A percentile compares a stretch with the other conserved stretches of the same genome.
phyloP scores from a whole-genome alignment of 1,139 yeast species.

The Saccharomycopsis crataegensis region DNA sequence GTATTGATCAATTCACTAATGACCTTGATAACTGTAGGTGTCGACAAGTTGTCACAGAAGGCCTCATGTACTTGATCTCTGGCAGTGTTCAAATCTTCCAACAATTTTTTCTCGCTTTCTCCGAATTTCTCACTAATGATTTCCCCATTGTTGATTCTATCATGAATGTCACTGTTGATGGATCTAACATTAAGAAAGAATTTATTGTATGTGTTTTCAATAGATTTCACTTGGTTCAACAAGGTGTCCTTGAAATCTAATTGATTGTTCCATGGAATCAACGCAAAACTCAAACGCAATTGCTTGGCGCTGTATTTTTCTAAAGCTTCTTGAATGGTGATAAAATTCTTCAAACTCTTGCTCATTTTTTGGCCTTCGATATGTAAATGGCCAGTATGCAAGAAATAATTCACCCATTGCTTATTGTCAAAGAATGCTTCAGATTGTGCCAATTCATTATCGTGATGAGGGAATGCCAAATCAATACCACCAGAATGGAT shows the following conservation, averaged over 20 bases:
- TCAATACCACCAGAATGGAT: constrained; percentile 97
- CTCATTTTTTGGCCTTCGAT: constrained; percentile 99
- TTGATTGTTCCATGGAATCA: constrained; percentile 88
- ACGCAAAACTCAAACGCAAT: constrained; percentile 80
- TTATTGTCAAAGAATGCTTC: constrained; percentile 85
- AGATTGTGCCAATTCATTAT: constrained; percentile 93
- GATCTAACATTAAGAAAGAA: constrained; percentile 85
- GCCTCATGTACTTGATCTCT: constrained; percentile 66
- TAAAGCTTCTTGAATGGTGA: constrained; percentile 89
- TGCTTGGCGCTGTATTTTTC: constrained; percentile 66
- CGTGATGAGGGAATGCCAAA: constrained; percentile 99
- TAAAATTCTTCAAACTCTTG: constrained; percentile 87
- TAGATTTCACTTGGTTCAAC: constrained; percentile 65
- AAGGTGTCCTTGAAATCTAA: constrained; percentile 84
- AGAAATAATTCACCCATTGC: constrained; percentile 95
- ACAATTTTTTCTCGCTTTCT: constrained; percentile 45
- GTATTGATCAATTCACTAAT: constrained; percentile 63
- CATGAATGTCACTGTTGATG: constrained; percentile 52
- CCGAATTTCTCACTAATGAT: constrained; percentile 51
- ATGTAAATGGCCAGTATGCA: constrained; percentile 96
- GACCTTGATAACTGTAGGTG: constrained; percentile 64
- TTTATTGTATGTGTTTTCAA: constrained; percentile 45
- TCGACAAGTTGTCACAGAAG: constrained; percentile 80
- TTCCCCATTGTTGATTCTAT: constrained; percentile 38
- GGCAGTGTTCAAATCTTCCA: constrained; percentile 42